phyloP scores from a whole-genome alignment of 2,329 filamentous ascomycete species.

The Xylariales sp. region DNA sequence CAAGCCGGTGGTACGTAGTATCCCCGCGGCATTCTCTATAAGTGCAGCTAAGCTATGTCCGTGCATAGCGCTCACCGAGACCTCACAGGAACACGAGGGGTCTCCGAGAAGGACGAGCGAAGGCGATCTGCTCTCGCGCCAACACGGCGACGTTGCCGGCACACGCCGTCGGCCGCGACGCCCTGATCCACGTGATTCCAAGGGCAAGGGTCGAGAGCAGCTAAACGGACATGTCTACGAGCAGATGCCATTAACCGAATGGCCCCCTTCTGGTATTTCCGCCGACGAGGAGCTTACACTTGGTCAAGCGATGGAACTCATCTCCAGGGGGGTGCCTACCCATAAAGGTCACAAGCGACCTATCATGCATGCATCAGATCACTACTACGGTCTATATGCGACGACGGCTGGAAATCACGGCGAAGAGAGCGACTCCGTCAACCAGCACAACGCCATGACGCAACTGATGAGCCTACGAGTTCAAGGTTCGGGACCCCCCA shows the following conservation, averaged over 20 bases:
- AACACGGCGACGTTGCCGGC: constrained; percentile 42
- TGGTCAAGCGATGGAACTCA: constrained; percentile 66
- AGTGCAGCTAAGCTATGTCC: constrained; percentile 32
- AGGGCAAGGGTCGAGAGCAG: constrained; percentile 55
- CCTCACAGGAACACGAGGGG: constrained; percentile 48
- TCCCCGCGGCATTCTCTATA: constrained; percentile 26
- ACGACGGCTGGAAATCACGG: constrained; percentile 60
- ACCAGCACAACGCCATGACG: constrained; percentile 66
- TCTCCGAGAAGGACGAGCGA: constrained; percentile 50
- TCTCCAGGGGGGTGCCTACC: constrained; percentile 67
- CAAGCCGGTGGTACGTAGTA: constrained; percentile 53
- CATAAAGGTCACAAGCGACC: constrained; percentile 66
- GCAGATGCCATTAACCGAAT: constrained; percentile 59
- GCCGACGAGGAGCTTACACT: constrained; percentile 63
- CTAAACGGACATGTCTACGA: constrained; percentile 49
- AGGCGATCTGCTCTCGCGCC: constrained; percentile 49
- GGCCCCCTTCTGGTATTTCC: constrained; percentile 67
- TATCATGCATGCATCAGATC: constrained; percentile 66
- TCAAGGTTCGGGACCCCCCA: constrained; percentile 54
- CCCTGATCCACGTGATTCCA: constrained; percentile 52
- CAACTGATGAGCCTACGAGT: constrained; percentile 68
- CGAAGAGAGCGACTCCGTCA: constrained; percentile 57
- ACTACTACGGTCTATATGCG: constrained; percentile 67
- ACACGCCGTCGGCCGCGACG: constrained; percentile 58
- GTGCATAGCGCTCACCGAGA: constrained; percentile 35